Conservation (phyloP, 2,329 filamentous ascomycete species). For the Alternaria ethzedia region DNA sequence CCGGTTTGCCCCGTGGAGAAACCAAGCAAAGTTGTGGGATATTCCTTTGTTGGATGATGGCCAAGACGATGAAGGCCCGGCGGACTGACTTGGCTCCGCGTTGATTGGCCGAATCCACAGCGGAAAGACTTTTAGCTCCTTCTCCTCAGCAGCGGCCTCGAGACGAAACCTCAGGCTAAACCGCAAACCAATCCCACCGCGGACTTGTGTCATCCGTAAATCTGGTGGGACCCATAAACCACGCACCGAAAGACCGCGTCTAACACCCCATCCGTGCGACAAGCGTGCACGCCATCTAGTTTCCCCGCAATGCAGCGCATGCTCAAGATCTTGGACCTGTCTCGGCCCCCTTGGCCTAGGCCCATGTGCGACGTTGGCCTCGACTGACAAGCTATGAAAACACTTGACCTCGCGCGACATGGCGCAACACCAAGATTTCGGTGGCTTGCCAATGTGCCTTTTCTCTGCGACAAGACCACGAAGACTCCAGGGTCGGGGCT, state of each 20-base stretch:
- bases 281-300: neutral
- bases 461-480: slow-evolving; percentile 26
- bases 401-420: slow-evolving; percentile 11
- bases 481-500: slow-evolving; percentile 14
- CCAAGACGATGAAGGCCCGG: slow-evolving; percentile 18
- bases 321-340: slow-evolving; percentile 22
- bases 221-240: slow-evolving; percentile 6
- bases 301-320: slow-evolving; percentile 19
- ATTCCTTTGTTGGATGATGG: slow-evolving; percentile 2
- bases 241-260: slow-evolving; percentile 13
- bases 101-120: slow-evolving; percentile 16
- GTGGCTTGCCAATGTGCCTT: slow-evolving; percentile 33
- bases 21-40: neutral
- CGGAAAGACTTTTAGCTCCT: slow-evolving; percentile 1
- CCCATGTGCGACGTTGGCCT: slow-evolving; percentile 14
- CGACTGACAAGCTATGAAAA: slow-evolving; percentile 13
- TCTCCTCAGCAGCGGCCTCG: slow-evolving; percentile 18
- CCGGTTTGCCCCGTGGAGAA: slow-evolving; percentile 23
- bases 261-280: slow-evolving; percentile 8
- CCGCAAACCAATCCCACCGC: slow-evolving; percentile 4
- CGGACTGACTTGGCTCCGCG: slow-evolving; percentile 20
- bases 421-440: slow-evolving; percentile 23
- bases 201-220: neutral
- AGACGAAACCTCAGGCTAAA: slow-evolving; percentile 22
- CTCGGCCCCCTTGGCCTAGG: slow-evolving; percentile 30